Percentiles rank a stretch among this genome's conserved stretches.
phyloP scores from a whole-genome alignment of 805 yeast species.

The Hanseniaspora hatyaiensis region DNA sequence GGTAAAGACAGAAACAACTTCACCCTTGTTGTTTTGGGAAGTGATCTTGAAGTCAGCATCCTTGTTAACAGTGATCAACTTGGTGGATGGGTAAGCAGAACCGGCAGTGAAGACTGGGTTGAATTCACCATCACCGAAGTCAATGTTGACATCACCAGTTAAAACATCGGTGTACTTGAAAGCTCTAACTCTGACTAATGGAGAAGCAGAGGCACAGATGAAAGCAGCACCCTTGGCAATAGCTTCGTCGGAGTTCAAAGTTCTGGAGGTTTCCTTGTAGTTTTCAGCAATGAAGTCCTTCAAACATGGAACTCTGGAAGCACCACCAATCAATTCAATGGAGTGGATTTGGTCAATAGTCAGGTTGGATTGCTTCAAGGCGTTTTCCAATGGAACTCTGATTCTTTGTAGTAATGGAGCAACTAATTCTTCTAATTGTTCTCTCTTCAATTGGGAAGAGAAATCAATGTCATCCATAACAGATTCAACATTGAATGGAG shows the following conservation, averaged over 20 bases:
- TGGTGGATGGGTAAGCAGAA: slow-evolving; percentile 85
- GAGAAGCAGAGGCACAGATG: slow-evolving; percentile 97
- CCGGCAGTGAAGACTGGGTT: slow-evolving; percentile 97
- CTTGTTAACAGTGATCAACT: slow-evolving; percentile 88
- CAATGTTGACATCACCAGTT: slow-evolving; percentile 73
- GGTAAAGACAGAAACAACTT: slow-evolving; percentile 71
- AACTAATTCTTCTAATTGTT: slow-evolving; percentile 82
- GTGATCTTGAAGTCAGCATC: slow-evolving; percentile 73
- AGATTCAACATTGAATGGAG: slow-evolving; percentile 91
- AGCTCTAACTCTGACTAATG: slow-evolving; percentile 96
- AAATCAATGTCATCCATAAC: slow-evolving; percentile 96
- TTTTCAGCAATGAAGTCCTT: slow-evolving; percentile 69
- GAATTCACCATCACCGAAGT: slow-evolving; percentile 86
- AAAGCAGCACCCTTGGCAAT: slow-evolving; percentile 98
- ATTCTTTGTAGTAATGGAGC: slow-evolving; percentile 70
- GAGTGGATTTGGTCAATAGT: slow-evolving; percentile 66
- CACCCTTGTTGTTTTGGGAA: slow-evolving; percentile 63
- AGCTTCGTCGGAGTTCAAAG: slow-evolving; percentile 98
- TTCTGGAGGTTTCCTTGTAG: slow-evolving; percentile 78
- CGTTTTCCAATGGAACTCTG: slow-evolving; percentile 64
- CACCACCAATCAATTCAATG: slow-evolving; percentile 94
- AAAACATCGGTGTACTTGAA: slow-evolving; percentile 95
- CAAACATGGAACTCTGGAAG: slow-evolving; percentile 91
- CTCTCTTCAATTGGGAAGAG: slow-evolving; percentile 76
- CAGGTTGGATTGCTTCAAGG: slow-evolving; percentile 70